phyloP scores from a whole-genome alignment of 208 protist genomes.

The Wallacemonas collosoma region DNA sequence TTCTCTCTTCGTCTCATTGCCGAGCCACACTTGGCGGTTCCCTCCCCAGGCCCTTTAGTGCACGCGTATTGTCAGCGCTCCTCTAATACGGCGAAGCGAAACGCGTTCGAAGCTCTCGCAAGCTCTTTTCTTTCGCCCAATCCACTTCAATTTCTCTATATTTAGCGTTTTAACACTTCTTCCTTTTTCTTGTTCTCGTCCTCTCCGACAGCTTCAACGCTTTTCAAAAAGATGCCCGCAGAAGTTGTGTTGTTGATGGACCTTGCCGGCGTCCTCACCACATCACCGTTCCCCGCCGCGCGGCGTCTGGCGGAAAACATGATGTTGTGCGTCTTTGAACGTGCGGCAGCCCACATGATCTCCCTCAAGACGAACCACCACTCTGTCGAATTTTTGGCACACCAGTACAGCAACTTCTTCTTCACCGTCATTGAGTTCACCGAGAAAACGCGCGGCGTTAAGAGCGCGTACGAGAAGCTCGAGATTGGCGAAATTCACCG shows the following conservation, averaged over 20 bases:
- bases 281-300: conserved; percentile 63
- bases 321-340: conserved; percentile 77
- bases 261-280: conserved; percentile 64
- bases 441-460: conserved; percentile 48
- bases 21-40: no score
- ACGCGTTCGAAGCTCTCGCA: background rate
- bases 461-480: conserved; percentile 61
- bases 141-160: background rate
- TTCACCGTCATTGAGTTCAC: conserved; percentile 68
- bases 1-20: no score
- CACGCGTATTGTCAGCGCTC: no score
- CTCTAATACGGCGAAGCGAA: no score
- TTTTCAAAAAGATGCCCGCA: conserved; percentile 42
- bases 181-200: background rate
- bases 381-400: conserved; percentile 51
- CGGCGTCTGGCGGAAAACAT: conserved; percentile 67
- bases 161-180: background rate
- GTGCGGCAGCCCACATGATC: conserved; percentile 56
- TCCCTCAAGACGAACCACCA: conserved; percentile 31
- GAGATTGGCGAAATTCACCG: conserved; percentile 79
- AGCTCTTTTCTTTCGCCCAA: background rate
- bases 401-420: conserved; percentile 77
- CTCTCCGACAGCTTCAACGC: no score
- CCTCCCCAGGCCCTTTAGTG: no score
- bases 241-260: conserved; percentile 86